phyloP scores from a whole-genome alignment of 225 moss, liverwort and hornwort species.

The Pleurozium schreberi region DNA sequence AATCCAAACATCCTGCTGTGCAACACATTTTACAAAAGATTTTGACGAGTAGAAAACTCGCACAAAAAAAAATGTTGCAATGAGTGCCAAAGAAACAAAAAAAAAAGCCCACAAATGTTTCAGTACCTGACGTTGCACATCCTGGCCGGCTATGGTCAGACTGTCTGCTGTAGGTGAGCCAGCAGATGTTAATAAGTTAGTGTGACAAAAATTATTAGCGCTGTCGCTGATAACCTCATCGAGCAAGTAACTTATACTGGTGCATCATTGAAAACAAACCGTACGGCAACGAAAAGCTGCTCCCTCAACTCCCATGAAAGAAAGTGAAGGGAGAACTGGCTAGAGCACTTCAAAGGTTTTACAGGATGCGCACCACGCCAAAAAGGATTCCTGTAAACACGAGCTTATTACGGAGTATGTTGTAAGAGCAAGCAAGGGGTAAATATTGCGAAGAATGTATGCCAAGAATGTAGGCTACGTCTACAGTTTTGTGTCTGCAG shows the following conservation, averaged over 20 bases:
- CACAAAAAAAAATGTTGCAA: background rate
- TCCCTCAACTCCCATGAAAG: background rate
- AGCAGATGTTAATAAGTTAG: background rate
- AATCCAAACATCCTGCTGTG: background rate
- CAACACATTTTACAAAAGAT: background rate
- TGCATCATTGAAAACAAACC: background rate
- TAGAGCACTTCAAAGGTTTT: background rate
- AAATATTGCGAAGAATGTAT: background rate
- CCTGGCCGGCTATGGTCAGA: background rate
- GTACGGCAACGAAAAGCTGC: background rate
- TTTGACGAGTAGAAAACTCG: background rate
- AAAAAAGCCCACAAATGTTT: background rate
- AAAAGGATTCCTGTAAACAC: background rate
- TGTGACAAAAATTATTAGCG: background rate
- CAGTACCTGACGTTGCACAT: background rate
- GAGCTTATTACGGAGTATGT: no score
- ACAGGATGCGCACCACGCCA: background rate
- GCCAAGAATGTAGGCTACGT: background rate
- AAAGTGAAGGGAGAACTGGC: background rate
- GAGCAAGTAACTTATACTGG: background rate
- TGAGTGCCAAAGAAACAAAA: background rate
- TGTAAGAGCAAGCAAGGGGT: background rate
- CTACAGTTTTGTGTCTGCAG: background rate
- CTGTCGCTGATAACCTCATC: background rate
- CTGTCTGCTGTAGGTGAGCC: background rate